phyloP scores from a whole-genome alignment of 176 grass and related monocot species.

The bread wheat (Triticum aestivum) region IWGSC_CS_RefSeq_v2.1 NC_057813.1:13398445-13398944 shows the following conservation, averaged over 20 bases:
- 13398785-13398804: conserved; percentile 90
- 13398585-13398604: conserved; percentile 56
- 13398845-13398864: conserved; percentile 64
- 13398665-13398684: conserved; percentile 11
- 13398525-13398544: conserved; percentile 81
- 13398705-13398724: conserved; percentile 68
- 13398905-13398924: conserved; percentile 33
- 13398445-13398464: conserved; percentile 87
- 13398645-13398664: not conserved
- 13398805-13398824: conserved; percentile 77
- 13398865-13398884: conserved; percentile 92
- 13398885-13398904: conserved; percentile 90
- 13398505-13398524: conserved; percentile 87
- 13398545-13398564: conserved; percentile 74
- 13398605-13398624: conserved; percentile 6
- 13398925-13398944: conserved; percentile 4
- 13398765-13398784: conserved; percentile 82
- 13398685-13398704: conserved; percentile 80
- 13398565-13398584: conserved; percentile 65
- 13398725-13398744: conserved; percentile 59
- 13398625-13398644: not conserved
- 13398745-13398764: conserved; percentile 58
- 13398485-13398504: conserved; percentile 91
- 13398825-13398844: conserved; percentile 85
- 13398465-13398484: conserved; percentile 84